A percentile compares a stretch with the other conserved stretches of the same genome.
Evolutionary conservation across 2,329 filamentous ascomycete genomes (phyloP).

Genomic region (Aureobasidium sp.): DNA sequence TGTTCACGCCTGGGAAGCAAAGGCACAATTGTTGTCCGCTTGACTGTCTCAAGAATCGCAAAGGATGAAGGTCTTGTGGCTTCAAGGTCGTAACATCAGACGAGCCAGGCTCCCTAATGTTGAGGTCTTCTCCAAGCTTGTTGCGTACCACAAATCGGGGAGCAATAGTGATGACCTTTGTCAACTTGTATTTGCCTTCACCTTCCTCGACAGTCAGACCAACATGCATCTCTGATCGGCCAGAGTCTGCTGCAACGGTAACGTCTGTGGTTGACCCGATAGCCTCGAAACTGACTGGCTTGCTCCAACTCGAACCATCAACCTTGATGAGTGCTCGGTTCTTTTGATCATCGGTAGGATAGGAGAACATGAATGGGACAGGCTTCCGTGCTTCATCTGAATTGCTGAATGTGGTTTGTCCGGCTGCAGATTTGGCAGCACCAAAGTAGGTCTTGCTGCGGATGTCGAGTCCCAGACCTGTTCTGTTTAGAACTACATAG

Average conservation of each 20-base stretch:
- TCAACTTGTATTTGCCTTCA: slow-evolving; percentile 95
- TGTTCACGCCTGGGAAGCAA: slow-evolving; percentile 88
- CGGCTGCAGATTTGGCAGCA: slow-evolving; percentile 71
- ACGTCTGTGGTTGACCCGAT: slow-evolving; percentile 90
- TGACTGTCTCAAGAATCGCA: slow-evolving; percentile 81
- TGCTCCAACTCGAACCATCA: slow-evolving; percentile 89
- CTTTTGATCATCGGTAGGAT: slow-evolving; percentile 74
- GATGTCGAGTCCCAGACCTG: slow-evolving; percentile 77
- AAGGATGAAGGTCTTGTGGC: slow-evolving; percentile 68
- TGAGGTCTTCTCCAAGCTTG: slow-evolving; percentile 77
- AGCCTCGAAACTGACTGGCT: slow-evolving; percentile 94
- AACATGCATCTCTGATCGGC: slow-evolving; percentile 74
- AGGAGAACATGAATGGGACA: slow-evolving; percentile 93
- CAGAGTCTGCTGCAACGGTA: slow-evolving; percentile 63
- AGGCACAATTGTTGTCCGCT: slow-evolving; percentile 81
- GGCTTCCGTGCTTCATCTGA: slow-evolving; percentile 59
- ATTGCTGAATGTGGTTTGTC: slow-evolving; percentile 57
- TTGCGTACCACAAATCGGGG: slow-evolving; percentile 93
- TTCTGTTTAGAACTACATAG: slow-evolving; percentile 92
- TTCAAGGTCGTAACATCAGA: slow-evolving; percentile 73
- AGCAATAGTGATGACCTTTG: slow-evolving; percentile 86
- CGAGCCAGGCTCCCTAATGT: slow-evolving; percentile 85
- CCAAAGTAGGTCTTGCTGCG: slow-evolving; percentile 85
- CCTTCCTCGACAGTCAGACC: slow-evolving; percentile 84
- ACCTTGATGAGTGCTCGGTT: slow-evolving; percentile 85